These are phyloP conservation scores for Protea cynaroides DNA, from an alignment of 164 flowering plant genomes.

Conservation along the genomic window DNA sequence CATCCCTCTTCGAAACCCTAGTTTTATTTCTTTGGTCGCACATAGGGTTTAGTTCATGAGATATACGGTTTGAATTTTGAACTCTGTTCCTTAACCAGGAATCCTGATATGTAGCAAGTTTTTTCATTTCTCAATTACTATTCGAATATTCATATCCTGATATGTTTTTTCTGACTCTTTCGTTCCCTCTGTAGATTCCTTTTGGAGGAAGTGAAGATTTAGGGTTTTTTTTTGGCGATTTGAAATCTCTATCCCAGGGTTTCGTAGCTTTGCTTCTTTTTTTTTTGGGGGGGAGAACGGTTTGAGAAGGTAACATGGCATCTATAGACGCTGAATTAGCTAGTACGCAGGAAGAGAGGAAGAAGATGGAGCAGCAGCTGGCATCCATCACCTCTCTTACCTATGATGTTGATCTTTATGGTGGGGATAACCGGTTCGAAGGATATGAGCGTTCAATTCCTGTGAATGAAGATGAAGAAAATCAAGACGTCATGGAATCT, in stretches of 20 bases:
- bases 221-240: conserved; percentile 1
- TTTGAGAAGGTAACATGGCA: conserved; percentile 19
- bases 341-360: conserved; percentile 76
- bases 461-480: conserved; percentile 73
- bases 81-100: too few relatives aligned
- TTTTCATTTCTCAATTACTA: too few relatives aligned
- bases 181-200: too few relatives aligned
- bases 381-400: conserved; percentile 63
- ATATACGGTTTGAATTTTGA: too few relatives aligned
- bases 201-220: neutral
- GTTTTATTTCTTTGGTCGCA: too few relatives aligned
- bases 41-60: too few relatives aligned
- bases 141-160: too few relatives aligned
- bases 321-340: conserved; percentile 56
- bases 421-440: conserved; percentile 40
- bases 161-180: too few relatives aligned
- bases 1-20: too few relatives aligned
- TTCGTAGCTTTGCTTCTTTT: neutral
- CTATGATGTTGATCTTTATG: conserved; percentile 77
- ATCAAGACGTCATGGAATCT: conserved; percentile 35
- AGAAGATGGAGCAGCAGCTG: conserved; percentile 66
- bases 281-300: too few relatives aligned
- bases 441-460: conserved; percentile 71
- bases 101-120: too few relatives aligned
- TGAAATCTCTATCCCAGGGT: neutral